Evolutionary conservation across 441 rosid genomes (phyloP).

Genomic region (Iberis amara): DNA sequence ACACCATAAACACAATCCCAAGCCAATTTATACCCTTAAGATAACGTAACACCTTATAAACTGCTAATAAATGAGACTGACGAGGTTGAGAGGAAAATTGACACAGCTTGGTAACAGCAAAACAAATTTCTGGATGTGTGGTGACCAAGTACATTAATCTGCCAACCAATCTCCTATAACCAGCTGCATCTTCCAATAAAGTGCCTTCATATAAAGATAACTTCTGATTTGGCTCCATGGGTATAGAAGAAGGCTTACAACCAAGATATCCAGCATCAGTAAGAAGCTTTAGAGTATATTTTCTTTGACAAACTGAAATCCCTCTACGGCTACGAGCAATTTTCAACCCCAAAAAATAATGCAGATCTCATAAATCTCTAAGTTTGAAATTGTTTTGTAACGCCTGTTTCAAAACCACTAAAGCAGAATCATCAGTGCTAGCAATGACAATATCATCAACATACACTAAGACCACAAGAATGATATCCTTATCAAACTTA

Average conservation of each 20-base stretch:
- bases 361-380: not conserved
- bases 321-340: not conserved
- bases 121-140: not conserved
- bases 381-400: not conserved
- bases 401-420: not conserved
- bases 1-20: too few relatives aligned
- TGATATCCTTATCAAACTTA: not conserved
- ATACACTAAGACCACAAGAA: not conserved
- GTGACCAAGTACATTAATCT: not conserved
- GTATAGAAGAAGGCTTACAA: not conserved
- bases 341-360: not conserved
- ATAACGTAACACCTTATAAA: too few relatives aligned
- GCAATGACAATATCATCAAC: not conserved
- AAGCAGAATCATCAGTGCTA: not conserved
- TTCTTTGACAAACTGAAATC: not conserved
- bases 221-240: not conserved
- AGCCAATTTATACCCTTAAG: too few relatives aligned
- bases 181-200: too few relatives aligned
- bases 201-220: too few relatives aligned
- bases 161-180: not conserved
- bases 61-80: too few relatives aligned
- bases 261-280: not conserved
- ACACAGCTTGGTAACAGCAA: not conserved
- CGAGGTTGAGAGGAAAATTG: not conserved
- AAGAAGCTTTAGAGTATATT: not conserved